A percentile compares a stretch with the other conserved stretches of the same genome.
These are phyloP conservation scores for Phytophthora sansomeana DNA, from an alignment of 352 stramenopile genomes.

Conservation along the genomic window DNA sequence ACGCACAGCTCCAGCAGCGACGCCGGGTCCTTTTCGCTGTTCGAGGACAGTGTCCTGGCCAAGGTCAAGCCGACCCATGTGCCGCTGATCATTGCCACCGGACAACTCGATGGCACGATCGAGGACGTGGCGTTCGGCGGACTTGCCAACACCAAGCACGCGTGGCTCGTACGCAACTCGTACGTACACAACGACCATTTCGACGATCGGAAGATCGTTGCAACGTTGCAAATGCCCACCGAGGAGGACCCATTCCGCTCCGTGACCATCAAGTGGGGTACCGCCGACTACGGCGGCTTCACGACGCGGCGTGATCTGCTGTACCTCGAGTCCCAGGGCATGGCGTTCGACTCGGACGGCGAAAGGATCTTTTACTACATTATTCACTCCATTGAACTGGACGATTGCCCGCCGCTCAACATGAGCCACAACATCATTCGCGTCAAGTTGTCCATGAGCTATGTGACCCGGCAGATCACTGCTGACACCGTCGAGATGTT, in stretches of 20 bases:
- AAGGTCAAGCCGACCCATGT: constrained; percentile 37
- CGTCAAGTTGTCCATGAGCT: constrained; percentile 54
- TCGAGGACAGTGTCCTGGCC: constrained; percentile 39
- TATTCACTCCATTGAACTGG: constrained; percentile 48
- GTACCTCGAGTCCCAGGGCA: constrained; percentile 51
- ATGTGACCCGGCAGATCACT: constrained; percentile 48
- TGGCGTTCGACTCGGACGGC: constrained; percentile 48
- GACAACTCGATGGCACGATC: constrained; percentile 41
- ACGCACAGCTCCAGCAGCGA: constrained; percentile 44
- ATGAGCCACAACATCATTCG: constrained; percentile 45
- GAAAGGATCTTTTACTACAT: constrained; percentile 53
- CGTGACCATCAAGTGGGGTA: constrained; percentile 51
- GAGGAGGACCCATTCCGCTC: constrained; percentile 58
- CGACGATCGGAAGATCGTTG: constrained; percentile 45
- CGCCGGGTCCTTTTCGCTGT: constrained; percentile 44
- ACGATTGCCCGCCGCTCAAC: constrained; percentile 34
- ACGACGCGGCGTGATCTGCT: constrained; percentile 43
- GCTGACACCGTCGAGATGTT: constrained; percentile 59
- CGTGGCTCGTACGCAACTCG: constrained; percentile 44
- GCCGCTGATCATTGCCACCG: constrained; percentile 42
- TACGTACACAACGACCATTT: constrained; percentile 49
- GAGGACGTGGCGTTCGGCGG: constrained; percentile 46
- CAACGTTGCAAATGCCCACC: constrained; percentile 39
- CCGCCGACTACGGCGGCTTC: constrained; percentile 40
- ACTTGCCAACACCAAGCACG: constrained; percentile 38